phyloP scores from a whole-genome alignment of 345 rosid genomes.

The Eucalyptus caleyi region DNA sequence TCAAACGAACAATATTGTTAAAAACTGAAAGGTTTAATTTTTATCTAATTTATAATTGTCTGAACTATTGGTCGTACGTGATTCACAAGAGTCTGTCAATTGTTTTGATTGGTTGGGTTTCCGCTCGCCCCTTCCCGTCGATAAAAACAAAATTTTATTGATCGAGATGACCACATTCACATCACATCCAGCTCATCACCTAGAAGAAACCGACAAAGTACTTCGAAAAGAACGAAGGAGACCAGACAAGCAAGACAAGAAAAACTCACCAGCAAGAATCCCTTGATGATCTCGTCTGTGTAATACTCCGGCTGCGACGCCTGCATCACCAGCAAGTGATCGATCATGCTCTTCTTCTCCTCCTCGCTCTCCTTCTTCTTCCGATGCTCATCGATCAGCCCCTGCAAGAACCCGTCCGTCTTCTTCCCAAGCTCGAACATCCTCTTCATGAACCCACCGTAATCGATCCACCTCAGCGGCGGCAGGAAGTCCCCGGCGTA shows the following conservation, averaged over 20 bases:
- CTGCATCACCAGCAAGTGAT: constrained; percentile 31
- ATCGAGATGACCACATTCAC: neutral
- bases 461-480: constrained; percentile 13
- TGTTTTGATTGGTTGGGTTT: neutral
- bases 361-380: neutral
- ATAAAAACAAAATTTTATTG: neutral
- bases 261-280: constrained; percentile 3
- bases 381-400: constrained; percentile 33
- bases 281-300: constrained; percentile 39
- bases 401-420: constrained; percentile 26
- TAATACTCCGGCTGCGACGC: constrained; percentile 24
- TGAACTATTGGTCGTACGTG: neutral
- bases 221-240: neutral
- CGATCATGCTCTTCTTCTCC: constrained; percentile 14
- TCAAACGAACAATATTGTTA: too few species aligned
- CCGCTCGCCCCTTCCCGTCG: neutral
- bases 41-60: too few species aligned
- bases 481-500: constrained; percentile 38
- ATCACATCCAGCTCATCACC: neutral
- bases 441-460: constrained; percentile 5
- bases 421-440: neutral
- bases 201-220: neutral
- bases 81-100: neutral
- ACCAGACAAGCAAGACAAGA: neutral
- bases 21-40: too few species aligned